Evolutionary conservation across 768 basidiomycete species (phyloP).

Genomic region (Termitomyces sp.): DNA sequence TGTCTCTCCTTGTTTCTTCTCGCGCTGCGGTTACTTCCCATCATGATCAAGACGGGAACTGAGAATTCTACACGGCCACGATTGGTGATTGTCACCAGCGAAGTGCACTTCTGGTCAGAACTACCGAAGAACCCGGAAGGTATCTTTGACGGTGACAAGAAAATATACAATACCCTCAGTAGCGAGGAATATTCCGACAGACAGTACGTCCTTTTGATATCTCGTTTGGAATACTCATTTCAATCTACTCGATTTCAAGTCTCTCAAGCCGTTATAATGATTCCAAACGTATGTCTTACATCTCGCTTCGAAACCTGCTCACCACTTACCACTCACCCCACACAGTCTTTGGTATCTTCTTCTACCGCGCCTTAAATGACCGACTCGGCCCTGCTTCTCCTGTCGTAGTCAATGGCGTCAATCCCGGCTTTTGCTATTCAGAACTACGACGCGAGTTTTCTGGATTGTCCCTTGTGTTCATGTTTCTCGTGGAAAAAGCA

Average conservation of each 20-base stretch:
- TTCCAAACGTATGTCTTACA: not conserved
- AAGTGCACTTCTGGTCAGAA: conserved; percentile 26
- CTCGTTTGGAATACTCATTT: not conserved
- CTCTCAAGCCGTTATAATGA: not conserved
- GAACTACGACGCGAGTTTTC: conserved; percentile 22
- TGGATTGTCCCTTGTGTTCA: conserved; percentile 10
- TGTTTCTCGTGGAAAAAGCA: conserved; percentile 18
- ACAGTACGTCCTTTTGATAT: not conserved
- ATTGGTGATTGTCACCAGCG: conserved; percentile 39
- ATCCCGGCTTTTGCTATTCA: conserved; percentile 35
- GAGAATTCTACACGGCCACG: conserved; percentile 24
- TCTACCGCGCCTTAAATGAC: conserved; percentile 26
- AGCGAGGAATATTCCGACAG: conserved; percentile 14
- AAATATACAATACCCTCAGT: conserved; percentile 18
- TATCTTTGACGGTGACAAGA: conserved; percentile 12
- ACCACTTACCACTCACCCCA: not conserved
- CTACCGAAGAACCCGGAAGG: conserved; percentile 12
- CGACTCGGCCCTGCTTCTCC: conserved; percentile 17
- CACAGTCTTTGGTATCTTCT: conserved; percentile 32
- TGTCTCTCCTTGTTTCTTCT: conserved; percentile 34
- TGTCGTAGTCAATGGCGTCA: conserved; percentile 26
- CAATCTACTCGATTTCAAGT: not conserved
- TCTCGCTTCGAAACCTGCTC: not conserved
- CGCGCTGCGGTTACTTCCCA: conserved; percentile 35
- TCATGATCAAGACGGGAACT: conserved; percentile 30